These are phyloP conservation scores for Lactarius sanguifluus DNA, from an alignment of 768 basidiomycete genomes.

Conservation along the genomic window DNA sequence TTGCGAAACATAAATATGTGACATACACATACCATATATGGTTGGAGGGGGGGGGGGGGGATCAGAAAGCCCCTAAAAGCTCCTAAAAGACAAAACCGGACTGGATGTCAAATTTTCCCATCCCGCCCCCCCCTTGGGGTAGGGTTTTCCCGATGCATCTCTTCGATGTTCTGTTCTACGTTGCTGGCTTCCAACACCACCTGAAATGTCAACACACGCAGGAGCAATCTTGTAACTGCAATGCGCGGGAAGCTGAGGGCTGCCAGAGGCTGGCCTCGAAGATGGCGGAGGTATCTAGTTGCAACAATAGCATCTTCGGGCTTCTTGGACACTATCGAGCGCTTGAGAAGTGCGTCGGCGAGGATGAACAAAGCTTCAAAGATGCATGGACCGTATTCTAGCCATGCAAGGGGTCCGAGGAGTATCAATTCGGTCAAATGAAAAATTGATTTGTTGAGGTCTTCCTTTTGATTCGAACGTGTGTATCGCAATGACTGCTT, in stretches of 20 bases:
- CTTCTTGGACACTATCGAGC: background rate
- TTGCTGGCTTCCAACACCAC: background rate
- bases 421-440: background rate
- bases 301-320: background rate
- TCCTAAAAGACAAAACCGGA: no score
- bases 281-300: background rate
- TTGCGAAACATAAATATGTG: no score
- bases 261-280: background rate
- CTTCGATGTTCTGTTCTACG: background rate
- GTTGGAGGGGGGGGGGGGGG: no score
- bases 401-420: background rate
- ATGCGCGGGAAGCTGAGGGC: background rate
- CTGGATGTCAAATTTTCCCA: no score
- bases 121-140: no score
- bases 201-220: background rate
- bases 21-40: no score
- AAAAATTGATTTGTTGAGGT: background rate
- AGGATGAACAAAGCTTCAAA: background rate
- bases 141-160: no score
- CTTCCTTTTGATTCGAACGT: background rate
- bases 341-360: background rate
- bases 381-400: background rate
- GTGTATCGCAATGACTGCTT: background rate
- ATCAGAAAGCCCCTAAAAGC: no score
- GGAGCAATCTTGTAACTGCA: background rate